Conservation (phyloP, 306 rosid species). For the Astragalus glycyphyllos region DNA sequence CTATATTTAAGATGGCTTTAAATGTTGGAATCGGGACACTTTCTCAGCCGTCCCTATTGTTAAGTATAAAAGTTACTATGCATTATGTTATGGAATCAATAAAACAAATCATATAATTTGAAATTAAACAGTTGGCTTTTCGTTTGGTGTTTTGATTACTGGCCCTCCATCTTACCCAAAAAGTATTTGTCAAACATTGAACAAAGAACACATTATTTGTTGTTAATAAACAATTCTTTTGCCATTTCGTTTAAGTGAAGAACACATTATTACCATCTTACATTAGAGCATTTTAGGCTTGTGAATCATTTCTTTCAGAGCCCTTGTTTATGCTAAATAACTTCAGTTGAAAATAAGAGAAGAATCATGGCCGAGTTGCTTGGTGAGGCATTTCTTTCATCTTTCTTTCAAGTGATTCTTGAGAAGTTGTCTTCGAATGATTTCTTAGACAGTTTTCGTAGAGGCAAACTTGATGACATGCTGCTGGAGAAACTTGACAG, state of each 20-base stretch:
- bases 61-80: neutral
- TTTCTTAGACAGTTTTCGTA: conserved; percentile 17
- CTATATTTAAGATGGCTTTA: neutral
- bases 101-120: neutral
- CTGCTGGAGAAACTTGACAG: conserved; percentile 21
- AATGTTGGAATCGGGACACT: neutral
- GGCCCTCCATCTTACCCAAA: neutral
- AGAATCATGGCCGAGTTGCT: neutral
- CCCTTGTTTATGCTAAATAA: too few relatives aligned
- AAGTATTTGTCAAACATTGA: neutral
- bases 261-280: neutral
- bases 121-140: too few relatives aligned
- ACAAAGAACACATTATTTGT: neutral
- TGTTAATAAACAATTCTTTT: neutral
- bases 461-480: neutral
- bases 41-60: neutral
- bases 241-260: neutral
- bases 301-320: too few relatives aligned
- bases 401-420: neutral
- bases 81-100: neutral
- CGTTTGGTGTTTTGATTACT: too few relatives aligned
- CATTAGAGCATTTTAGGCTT: too few relatives aligned
- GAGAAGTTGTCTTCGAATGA: conserved; percentile 41
- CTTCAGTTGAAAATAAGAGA: neutral
- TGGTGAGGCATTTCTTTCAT: neutral